phyloP scores from a whole-genome alignment of 2,329 filamentous ascomycete species.

The Sporothrix luriei region DNA sequence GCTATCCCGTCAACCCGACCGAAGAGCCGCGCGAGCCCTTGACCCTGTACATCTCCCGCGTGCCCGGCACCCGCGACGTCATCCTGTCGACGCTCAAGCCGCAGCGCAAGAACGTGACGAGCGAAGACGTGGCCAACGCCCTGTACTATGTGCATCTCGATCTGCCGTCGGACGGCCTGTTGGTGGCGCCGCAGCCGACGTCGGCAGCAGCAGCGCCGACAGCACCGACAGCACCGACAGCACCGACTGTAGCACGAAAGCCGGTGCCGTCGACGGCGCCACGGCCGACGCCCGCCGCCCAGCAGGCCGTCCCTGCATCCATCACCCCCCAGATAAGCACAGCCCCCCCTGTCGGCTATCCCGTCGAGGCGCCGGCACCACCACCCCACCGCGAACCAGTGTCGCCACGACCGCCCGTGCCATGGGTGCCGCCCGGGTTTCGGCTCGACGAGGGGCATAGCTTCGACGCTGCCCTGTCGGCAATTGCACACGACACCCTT shows the following conservation, averaged over 20 bases:
- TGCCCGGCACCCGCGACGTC: slow-evolving; percentile 89
- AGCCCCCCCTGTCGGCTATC: not conserved
- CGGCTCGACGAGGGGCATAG: slow-evolving; percentile 29
- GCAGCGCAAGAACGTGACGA: slow-evolving; percentile 82
- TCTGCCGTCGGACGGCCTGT: slow-evolving; percentile 57
- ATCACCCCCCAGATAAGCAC: not conserved
- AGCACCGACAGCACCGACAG: not conserved
- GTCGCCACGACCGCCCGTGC: not conserved
- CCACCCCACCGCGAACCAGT: slow-evolving; percentile 6
- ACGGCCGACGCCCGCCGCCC: slow-evolving; percentile 1
- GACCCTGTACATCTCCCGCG: slow-evolving; percentile 86
- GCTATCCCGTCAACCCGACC: slow-evolving; percentile 77
- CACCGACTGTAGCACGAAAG: slow-evolving; percentile 53
- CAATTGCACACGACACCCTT: not conserved
- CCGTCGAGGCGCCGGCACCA: not conserved
- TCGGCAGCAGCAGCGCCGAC: slow-evolving; percentile 43
- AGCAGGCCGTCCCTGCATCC: not conserved
- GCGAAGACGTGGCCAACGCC: slow-evolving; percentile 80
- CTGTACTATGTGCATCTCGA: slow-evolving; percentile 90
- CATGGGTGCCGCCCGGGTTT: slow-evolving; percentile 34
- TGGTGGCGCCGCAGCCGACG: slow-evolving; percentile 39
- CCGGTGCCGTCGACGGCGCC: slow-evolving; percentile 48
- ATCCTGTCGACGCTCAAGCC: slow-evolving; percentile 92
- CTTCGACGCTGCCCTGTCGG: not conserved
- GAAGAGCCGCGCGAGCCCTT: slow-evolving; percentile 70